phyloP scores from a whole-genome alignment of 108 stramenopile species.

The Schizochytrium sp. region DNA sequence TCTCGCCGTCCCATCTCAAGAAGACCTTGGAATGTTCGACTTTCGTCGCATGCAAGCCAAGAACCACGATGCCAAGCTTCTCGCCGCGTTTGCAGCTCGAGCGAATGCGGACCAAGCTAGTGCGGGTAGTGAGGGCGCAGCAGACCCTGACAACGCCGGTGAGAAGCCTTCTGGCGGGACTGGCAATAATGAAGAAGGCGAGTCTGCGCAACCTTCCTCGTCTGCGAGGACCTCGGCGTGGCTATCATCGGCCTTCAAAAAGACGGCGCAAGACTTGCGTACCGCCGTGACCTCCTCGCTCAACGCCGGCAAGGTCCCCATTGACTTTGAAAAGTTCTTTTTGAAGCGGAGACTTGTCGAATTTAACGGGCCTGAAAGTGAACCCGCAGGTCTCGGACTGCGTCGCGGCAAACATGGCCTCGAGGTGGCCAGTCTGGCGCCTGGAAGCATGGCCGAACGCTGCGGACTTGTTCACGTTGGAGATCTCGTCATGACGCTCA shows the following conservation, averaged over 20 bases:
- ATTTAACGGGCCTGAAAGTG: background rate
- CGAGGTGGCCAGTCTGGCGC: background rate
- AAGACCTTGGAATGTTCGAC: background rate
- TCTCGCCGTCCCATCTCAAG: background rate
- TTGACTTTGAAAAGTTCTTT: background rate
- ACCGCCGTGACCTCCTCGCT: background rate
- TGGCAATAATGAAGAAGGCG: too few species aligned
- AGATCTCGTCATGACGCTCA: constrained; percentile 13
- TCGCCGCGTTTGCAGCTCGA: background rate
- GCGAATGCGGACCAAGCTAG: background rate
- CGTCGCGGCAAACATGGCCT: background rate
- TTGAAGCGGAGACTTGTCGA: background rate
- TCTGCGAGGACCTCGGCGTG: background rate
- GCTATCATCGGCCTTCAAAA: background rate
- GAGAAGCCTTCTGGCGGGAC: too few species aligned
- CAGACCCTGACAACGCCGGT: background rate
- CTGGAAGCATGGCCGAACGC: background rate
- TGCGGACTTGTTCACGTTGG: background rate
- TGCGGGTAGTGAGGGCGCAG: background rate
- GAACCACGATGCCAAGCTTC: background rate
- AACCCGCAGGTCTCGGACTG: background rate
- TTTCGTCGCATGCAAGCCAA: background rate
- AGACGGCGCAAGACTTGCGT: background rate
- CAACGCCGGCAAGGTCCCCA: background rate
- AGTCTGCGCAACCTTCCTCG: background rate